Percentiles rank a stretch among this genome's conserved stretches.
phyloP scores from a whole-genome alignment of 108 stramenopile genomes.

The Skeletonema tropicum region DNA sequence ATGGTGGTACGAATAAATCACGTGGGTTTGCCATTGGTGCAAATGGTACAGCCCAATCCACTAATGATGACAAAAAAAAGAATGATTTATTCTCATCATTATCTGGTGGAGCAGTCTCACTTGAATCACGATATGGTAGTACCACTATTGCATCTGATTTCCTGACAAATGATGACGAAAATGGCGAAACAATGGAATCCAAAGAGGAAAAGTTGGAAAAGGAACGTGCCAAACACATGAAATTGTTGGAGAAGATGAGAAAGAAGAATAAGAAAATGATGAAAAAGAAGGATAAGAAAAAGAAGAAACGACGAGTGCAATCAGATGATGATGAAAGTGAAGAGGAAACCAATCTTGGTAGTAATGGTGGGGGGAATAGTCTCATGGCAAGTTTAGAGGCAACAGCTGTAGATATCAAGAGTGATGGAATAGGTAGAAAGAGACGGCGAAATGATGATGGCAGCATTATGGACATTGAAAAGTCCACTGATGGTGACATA shows the following conservation, averaged over 20 bases:
- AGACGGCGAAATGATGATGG: constrained; percentile 23
- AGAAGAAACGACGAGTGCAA: constrained; percentile 20
- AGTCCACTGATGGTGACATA: constrained; percentile 29
- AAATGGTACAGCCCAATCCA: constrained; percentile 1
- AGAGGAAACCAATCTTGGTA: constrained; percentile 12
- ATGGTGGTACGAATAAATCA: not conserved
- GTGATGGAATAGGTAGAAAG: constrained; percentile 7
- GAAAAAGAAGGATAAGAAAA: constrained; percentile 48
- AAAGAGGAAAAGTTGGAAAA: constrained; percentile 50
- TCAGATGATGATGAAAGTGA: constrained; percentile 49
- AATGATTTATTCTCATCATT: constrained; percentile 53
- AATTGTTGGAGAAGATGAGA: constrained; percentile 51
- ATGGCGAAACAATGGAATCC: constrained; percentile 1
- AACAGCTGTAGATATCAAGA: constrained; percentile 28
- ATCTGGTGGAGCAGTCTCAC: constrained; percentile 66
- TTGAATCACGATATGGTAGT: constrained; percentile 58
- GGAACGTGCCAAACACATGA: constrained; percentile 40
- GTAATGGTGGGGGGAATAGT: constrained; percentile 15
- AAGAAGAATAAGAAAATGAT: constrained; percentile 63
- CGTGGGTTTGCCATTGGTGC: constrained; percentile 71
- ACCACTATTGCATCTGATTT: constrained; percentile 73
- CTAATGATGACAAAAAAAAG: constrained; percentile 35
- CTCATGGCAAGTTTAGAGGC: constrained; percentile 47
- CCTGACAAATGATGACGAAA: constrained; percentile 80
- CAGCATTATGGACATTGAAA: constrained; percentile 8